Base-by-base conservation (phyloP, 176 grass and related monocot genomes). In the Oropetium thomaeum region DNA sequence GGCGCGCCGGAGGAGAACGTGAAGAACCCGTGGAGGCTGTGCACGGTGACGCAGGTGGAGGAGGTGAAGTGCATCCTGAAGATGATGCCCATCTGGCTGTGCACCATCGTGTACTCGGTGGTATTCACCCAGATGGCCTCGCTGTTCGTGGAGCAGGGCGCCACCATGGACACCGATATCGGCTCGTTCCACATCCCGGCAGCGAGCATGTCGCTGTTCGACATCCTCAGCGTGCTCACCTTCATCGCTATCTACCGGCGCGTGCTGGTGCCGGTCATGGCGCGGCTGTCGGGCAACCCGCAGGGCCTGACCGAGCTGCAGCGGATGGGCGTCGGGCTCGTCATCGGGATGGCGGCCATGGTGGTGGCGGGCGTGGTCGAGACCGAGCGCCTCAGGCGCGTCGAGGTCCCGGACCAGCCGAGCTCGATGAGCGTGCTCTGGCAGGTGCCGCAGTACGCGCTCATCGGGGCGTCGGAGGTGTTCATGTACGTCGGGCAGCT, bases 91-190 rank as follows among this genome's bases (percentile, higher is more conserved):
- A 92, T 96, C 75, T 96, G 93, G 93, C 44, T 92, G 35, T 90
- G 93, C 89, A 96, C 93, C 3, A 96, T 96, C 70, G 76, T 89
- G 11, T 96, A 96, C 87, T 96, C 93, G 0, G 86, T 96, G 27
- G 89, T 96, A 40, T 96, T 96, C 84, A 92, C 93, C 5, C 93
- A 92, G 76, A 96, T 92, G 93, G 93, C 87, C 13, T 96, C 93
- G 5, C 49, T 96, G 43, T 96, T 96, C 70, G 93, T 96, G 29
- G 93, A 96, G 82, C 93, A 96, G 68, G 93, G 93, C 12, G 60
- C 83, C 13, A 68, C 71, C n/a, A 96, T 96, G 93, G 16, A 92
- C 75, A 92, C 89, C 14, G 55, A 65, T 22, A 74, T 96, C 25
- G 89, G 83, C 6, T 85, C 77, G 0, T 96, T 96, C 84, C 80